Evolutionary conservation across 345 rosid species (phyloP).

Genomic region (Murraya paniculata): DNA sequence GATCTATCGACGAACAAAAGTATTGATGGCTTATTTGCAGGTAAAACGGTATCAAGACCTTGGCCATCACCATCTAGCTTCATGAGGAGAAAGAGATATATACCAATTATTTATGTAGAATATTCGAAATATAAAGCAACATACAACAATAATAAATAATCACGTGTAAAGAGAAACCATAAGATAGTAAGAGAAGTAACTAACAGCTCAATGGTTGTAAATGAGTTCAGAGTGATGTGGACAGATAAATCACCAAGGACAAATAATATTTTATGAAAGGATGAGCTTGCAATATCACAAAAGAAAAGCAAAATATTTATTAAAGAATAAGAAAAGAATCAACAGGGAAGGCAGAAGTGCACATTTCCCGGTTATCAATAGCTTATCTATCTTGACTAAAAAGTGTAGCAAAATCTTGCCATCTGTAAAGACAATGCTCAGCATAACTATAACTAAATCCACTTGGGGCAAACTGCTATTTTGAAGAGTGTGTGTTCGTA

Average conservation of each 20-base stretch:
- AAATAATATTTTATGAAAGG: neutral
- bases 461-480: slow-evolving; percentile 1
- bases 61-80: slow-evolving; percentile 61
- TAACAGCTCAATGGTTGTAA: neutral
- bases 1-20: slow-evolving; percentile 89
- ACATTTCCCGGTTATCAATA: neutral
- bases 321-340: neutral
- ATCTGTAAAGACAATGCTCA: neutral
- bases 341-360: neutral
- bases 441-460: neutral
- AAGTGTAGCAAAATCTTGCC: neutral
- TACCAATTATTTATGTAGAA: slow-evolving; percentile 1
- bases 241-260: neutral
- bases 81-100: slow-evolving; percentile 21
- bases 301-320: neutral
- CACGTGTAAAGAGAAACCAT: neutral
- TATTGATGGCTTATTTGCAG: slow-evolving; percentile 67
- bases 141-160: neutral
- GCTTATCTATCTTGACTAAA: neutral
- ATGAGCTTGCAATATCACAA: neutral
- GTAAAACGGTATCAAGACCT: slow-evolving; percentile 49
- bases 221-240: neutral
- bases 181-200: neutral
- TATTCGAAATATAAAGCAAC: neutral
- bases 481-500: neutral